Conservation (phyloP, 331 rosid genomes). For the Cydonia oblonga region DNA sequence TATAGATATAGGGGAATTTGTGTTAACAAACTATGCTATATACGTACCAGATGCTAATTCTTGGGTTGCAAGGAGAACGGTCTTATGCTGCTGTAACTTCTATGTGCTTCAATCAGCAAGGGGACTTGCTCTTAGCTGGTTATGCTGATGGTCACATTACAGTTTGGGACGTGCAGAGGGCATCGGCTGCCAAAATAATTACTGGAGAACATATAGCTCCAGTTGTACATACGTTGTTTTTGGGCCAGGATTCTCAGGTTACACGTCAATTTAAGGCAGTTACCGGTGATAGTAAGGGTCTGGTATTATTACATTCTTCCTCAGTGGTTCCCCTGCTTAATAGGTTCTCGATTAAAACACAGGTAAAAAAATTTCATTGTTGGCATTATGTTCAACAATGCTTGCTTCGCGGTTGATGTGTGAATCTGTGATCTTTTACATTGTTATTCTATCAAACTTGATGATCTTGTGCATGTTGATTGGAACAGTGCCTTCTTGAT, state of each 20-base stretch:
- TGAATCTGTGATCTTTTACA: background rate
- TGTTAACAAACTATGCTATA: background rate
- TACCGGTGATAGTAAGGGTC: conserved; percentile 93
- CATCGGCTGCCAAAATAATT: conserved; percentile 57
- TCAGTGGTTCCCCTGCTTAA: conserved; percentile 63
- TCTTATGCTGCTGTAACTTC: conserved; percentile 67
- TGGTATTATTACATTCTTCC: conserved; percentile 66
- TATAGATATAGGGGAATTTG: background rate
- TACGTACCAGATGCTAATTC: conserved; percentile 59
- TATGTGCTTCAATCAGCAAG: conserved; percentile 86
- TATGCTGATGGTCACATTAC: conserved; percentile 82
- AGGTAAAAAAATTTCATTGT: conserved; percentile 41
- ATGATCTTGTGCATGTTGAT: conserved; percentile 25
- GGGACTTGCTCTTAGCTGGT: conserved; percentile 95
- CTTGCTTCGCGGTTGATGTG: background rate
- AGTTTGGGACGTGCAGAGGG: conserved; percentile 83
- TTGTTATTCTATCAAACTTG: conserved; percentile 9
- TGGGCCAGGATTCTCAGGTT: conserved; percentile 87
- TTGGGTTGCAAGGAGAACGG: conserved; percentile 82
- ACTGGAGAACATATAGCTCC: conserved; percentile 87
- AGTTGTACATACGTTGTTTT: conserved; percentile 73
- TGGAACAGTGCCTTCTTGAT: conserved; percentile 84
- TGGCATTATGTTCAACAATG: background rate
- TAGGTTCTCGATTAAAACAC: conserved; percentile 68
- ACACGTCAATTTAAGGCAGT: conserved; percentile 87